These are phyloP conservation scores for Eucalyptus camaldulensis DNA, from an alignment of 345 rosid genomes.

Conservation along the genomic window DNA sequence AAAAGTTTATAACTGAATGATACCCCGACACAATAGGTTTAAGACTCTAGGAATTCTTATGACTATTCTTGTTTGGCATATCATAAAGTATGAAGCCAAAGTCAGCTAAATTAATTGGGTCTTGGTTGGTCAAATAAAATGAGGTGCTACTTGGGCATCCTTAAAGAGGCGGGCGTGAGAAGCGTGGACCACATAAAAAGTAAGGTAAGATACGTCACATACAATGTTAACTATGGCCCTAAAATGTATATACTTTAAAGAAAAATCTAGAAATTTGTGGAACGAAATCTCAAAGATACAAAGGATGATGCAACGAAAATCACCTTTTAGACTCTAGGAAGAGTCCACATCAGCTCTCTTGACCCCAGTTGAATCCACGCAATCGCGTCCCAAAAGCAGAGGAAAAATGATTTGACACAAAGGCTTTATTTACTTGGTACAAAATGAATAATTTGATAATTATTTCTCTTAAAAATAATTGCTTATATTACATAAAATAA, in stretches of 20 bases:
- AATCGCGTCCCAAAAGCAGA: neutral
- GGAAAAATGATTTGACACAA: neutral
- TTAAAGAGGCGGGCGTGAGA: neutral
- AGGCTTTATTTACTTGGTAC: rapidly evolving
- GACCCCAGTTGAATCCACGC: neutral
- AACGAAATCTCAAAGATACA: neutral
- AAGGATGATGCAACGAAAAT: neutral
- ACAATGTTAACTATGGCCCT: neutral
- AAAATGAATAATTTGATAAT: too few species aligned
- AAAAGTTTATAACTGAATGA: too few species aligned
- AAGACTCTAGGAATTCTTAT: neutral
- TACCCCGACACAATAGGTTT: rapidly evolving
- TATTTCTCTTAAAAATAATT: too few species aligned
- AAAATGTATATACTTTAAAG: neutral
- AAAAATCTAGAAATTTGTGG: neutral
- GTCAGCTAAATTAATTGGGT: neutral
- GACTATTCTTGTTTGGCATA: neutral
- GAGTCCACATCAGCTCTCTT: neutral
- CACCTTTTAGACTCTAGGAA: neutral
- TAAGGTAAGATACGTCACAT: neutral
- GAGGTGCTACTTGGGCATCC: neutral
- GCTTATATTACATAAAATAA: rapidly evolving
- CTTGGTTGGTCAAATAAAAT: neutral
- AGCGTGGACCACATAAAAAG: neutral
- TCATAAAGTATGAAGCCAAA: neutral